Evolutionary conservation across 73 alveolate genomes (phyloP), one percentile per base, ranked within the genome.

Genomic region (Paraurostyla sp.): DNA sequence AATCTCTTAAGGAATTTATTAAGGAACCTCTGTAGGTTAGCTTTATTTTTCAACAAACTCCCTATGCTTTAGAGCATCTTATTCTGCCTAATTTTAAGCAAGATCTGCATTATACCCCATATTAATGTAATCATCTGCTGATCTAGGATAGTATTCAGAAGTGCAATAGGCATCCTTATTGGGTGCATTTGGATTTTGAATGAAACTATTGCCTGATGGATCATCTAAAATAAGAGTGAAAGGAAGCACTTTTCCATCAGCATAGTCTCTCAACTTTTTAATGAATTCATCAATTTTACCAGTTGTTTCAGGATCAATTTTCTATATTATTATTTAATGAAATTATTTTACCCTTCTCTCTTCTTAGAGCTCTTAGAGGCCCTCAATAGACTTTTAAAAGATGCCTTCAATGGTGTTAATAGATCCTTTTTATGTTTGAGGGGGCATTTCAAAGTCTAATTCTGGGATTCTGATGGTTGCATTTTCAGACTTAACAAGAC

Each of bases 371-470:
- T 92, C 94, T 46, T 87, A 82, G 9, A 97, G 93, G 75, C 97
- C 98, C 49, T 97, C 99, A 65, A 94, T 92, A 16, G 98, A 95
- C 41, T 92, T 97, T 56, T 85, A 56, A 40, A 97, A 71, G 90
- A 93, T 96, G 41, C 99, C 99, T 82, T 97, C 99, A 65, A 97
- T 71, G 0, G 99, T 97, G 81, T 97, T 96, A 76, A 97, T 94
- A 60, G 96, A 95, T 25, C 99, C 99, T 90, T 97, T 96, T 89
- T 96, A 96, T 25, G 98, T 97, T 87, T 38, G 82, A 18, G 96
- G 45, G 33, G 99, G 99, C 84, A 97, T 95, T 83, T 96, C 98
- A 11, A 97, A 90, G 20, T 97, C 99, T 58, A 97, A 91, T 48
- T 95, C 97, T 6, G 99, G 99, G 56, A 97, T 90, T 27, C 85